Evolutionary conservation across 129 eudicot species (phyloP).

Genomic region (Mikania micrantha): DNA sequence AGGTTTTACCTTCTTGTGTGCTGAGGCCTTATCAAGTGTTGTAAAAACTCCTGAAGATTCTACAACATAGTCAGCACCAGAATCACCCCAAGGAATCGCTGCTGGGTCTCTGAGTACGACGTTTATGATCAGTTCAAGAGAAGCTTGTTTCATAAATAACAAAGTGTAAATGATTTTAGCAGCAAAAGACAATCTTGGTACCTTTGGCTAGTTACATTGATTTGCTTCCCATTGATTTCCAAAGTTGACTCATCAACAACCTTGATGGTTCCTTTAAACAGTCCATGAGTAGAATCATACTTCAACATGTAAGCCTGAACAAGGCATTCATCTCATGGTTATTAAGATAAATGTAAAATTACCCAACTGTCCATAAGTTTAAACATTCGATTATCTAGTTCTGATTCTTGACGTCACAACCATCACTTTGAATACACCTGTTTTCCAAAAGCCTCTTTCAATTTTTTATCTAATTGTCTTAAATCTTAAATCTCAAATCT

Average conservation of each 20-base stretch:
- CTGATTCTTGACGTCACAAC: neutral
- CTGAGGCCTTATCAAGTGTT: constrained; percentile 82
- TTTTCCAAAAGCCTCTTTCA: neutral
- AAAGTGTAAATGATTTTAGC: neutral
- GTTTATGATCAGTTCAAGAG: neutral
- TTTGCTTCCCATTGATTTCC: constrained; percentile 89
- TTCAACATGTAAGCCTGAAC: constrained; percentile 95
- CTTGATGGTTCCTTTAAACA: constrained; percentile 65
- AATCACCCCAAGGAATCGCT: constrained; percentile 98
- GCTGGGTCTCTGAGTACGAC: constrained; percentile 64
- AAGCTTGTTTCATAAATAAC: neutral
- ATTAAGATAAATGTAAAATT: neutral
- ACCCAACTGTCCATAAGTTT: neutral
- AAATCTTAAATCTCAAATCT: no score
- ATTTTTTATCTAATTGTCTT: neutral
- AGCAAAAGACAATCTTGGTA: constrained; percentile 10
- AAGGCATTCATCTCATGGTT: neutral
- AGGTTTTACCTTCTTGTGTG: constrained; percentile 67
- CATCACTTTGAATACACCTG: neutral
- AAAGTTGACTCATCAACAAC: constrained; percentile 77
- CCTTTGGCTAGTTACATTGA: constrained; percentile 82
- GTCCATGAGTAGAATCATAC: constrained; percentile 96
- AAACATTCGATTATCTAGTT: neutral
- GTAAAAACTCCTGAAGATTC: constrained; percentile 97
- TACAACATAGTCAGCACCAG: constrained; percentile 91